Conservation (phyloP, 257 asterid genomes). For the Nicotiana noctiflora region DNA sequence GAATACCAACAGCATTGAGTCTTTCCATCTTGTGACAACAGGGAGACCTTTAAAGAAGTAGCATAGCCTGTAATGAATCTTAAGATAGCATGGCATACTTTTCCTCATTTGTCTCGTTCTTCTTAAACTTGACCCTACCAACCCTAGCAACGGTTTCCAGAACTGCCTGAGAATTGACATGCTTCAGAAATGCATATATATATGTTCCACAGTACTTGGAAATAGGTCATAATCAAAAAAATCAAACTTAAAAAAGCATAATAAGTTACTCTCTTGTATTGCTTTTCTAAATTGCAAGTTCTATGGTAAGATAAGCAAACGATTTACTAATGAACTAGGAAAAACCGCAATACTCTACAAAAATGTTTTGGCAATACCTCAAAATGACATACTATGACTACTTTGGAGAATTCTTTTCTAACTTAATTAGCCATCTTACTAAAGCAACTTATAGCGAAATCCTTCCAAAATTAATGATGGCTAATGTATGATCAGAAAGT, state of each 20-base stretch:
- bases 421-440: background rate
- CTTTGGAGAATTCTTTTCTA: background rate
- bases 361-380: background rate
- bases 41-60: conserved; percentile 6
- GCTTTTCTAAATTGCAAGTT: conserved; percentile 3
- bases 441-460: background rate
- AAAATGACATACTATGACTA: background rate
- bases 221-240: background rate
- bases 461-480: background rate
- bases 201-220: background rate
- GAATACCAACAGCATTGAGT: conserved; percentile 15
- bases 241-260: background rate
- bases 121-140: conserved; percentile 78
- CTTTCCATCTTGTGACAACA: conserved; percentile 6
- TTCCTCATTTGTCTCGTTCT: conserved; percentile 67
- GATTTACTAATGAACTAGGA: background rate
- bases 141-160: conserved; percentile 86
- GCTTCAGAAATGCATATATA: conserved; percentile 3
- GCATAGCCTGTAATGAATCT: conserved; percentile 10
- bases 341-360: background rate
- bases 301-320: background rate
- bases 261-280: background rate
- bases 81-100: conserved; percentile 45
- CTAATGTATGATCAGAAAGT: background rate
- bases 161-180: conserved; percentile 58